phyloP scores from a whole-genome alignment of 352 stramenopile species.

The Phytophthora agathidicida region DNA sequence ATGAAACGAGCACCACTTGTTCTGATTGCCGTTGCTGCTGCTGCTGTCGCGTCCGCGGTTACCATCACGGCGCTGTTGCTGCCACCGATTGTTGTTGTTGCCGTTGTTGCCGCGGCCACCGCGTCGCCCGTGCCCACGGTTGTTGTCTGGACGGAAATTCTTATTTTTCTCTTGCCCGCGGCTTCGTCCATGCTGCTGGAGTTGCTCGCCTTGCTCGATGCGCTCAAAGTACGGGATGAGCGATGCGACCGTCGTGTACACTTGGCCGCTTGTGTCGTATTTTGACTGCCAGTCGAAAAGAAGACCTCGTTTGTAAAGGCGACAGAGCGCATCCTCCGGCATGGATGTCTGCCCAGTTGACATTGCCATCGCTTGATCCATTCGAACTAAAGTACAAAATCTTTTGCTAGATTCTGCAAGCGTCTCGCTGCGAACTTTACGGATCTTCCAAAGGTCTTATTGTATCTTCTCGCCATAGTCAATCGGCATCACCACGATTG shows the following conservation, averaged over 20 bases:
- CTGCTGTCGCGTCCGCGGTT: background rate
- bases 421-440: background rate
- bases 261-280: constrained; percentile 6
- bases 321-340: constrained; percentile 8
- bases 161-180: background rate
- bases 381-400: background rate
- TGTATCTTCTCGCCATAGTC: constrained; percentile 11
- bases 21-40: background rate
- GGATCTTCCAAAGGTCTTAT: constrained; percentile 4
- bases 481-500: background rate
- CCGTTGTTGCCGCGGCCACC: background rate
- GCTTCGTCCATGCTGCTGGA: constrained; percentile 2
- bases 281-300: constrained; percentile 18
- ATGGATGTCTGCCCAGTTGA: background rate
- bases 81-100: background rate
- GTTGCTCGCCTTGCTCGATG: constrained; percentile 7
- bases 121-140: background rate
- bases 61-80: background rate
- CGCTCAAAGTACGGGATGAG: constrained; percentile 6
- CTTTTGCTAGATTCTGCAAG: constrained; percentile 6
- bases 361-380: background rate
- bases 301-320: constrained; percentile 10
- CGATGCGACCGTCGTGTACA: background rate
- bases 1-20: constrained; percentile 17
- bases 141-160: background rate